These are phyloP conservation scores for Fusarium torreyae DNA, from an alignment of 2,329 filamentous ascomycete species.

Conservation along the genomic window DNA sequence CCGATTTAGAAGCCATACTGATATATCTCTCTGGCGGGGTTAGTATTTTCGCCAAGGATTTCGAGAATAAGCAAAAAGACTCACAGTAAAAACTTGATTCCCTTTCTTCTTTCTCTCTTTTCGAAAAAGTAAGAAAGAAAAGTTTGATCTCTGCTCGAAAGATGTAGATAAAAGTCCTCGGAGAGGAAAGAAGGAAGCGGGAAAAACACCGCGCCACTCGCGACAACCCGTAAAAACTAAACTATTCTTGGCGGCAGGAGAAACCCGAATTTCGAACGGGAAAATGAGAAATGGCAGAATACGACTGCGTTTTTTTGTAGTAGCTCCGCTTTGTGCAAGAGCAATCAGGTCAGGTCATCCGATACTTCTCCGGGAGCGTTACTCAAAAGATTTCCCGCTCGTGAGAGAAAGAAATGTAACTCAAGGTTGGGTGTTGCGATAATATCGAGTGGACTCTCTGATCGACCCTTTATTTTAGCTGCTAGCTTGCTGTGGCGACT, in stretches of 20 bases:
- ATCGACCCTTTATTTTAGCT: background rate
- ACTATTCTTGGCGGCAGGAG: constrained; percentile 37
- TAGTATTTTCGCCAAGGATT: background rate
- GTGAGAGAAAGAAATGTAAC: constrained; percentile 1
- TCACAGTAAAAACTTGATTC: constrained; percentile 2
- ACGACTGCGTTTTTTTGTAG: constrained; percentile 16
- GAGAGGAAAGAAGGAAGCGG: constrained; percentile 6
- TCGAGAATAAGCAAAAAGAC: background rate
- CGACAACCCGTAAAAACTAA: constrained; percentile 33
- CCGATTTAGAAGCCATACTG: constrained; percentile 27
- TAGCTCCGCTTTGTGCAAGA: constrained; percentile 31
- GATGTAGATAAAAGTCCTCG: constrained; percentile 8
- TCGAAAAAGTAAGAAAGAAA: background rate
- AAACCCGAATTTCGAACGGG: background rate
- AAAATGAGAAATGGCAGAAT: constrained; percentile 4
- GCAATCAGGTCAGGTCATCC: constrained; percentile 32
- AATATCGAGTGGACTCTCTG: constrained; percentile 1
- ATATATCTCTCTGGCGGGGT: constrained; percentile 7
- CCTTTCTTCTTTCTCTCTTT: background rate
- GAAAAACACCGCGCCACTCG: constrained; percentile 30
- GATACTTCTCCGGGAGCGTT: constrained; percentile 25
- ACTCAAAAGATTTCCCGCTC: background rate
- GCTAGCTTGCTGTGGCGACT: constrained; percentile 4
- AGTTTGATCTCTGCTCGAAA: constrained; percentile 1
- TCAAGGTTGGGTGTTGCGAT: constrained; percentile 5